Percentiles rank a stretch among this genome's conserved stretches.
Evolutionary conservation across 169 alveolate species (phyloP).

Genomic region (Plasmodium adleri): DNA sequence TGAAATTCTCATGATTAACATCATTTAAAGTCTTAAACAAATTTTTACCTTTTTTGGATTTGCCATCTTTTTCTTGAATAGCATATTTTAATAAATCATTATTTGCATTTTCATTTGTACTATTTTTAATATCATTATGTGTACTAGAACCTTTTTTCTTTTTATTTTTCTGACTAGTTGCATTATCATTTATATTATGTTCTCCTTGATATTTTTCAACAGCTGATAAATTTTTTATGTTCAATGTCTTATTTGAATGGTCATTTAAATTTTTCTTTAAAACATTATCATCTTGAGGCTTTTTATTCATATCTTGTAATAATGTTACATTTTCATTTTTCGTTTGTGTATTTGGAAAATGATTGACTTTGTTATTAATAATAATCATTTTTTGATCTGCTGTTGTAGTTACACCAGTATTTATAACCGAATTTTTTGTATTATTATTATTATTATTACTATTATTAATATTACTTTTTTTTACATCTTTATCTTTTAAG

Average conservation of each 20-base stretch:
- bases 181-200: conserved; percentile 4
- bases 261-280: conserved; percentile 21
- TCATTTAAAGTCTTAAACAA: conserved; percentile 18
- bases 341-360: conserved; percentile 7
- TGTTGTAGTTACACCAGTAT: not conserved
- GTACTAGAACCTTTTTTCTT: conserved; percentile 18
- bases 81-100: conserved; percentile 32
- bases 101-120: conserved; percentile 11
- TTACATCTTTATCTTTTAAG: conserved; percentile 31
- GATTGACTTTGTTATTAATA: conserved; percentile 27
- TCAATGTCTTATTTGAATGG: conserved; percentile 13
- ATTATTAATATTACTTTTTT: conserved; percentile 28
- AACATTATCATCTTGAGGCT: conserved; percentile 25
- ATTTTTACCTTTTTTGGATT: conserved; percentile 23
- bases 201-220: not conserved
- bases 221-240: conserved; percentile 18
- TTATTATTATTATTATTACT: conserved; percentile 18
- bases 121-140: conserved; percentile 17
- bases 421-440: conserved; percentile 2
- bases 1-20: conserved; percentile 28
- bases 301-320: conserved; percentile 42
- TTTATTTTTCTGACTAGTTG: conserved; percentile 10
- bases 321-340: conserved; percentile 32
- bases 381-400: conserved; percentile 21
- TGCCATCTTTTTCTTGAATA: conserved; percentile 17